Base-by-base conservation (phyloP, 2,329 filamentous ascomycete genomes). In the Claviceps pusilla region DNA sequence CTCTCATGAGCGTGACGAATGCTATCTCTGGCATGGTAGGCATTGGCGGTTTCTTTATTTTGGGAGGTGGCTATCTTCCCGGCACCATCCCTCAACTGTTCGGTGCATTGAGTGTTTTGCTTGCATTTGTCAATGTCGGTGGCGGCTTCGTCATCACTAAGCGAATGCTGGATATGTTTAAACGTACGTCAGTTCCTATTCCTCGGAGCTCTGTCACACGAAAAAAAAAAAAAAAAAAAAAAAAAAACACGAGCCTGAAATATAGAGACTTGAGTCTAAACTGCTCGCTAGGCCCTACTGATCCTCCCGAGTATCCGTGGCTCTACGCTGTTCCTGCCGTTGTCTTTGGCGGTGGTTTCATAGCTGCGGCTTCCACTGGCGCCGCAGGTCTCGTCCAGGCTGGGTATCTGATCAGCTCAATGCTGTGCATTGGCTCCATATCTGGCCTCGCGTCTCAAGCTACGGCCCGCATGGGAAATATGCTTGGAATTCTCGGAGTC, bases 21-120 rank as follows among this genome's bases (percentile, higher is more conserved):
- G 89, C 89, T 33, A 95, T 95, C 61, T 93, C 87, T 37, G 88
- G 85, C 68, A 88, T 95, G 85, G 89, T 95, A 35, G 89, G 89
- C 55, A 77, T 95, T 57, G 89, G 89, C 55, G 89, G 89, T 12
- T 76, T 95, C 59, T 95, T 94, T 71, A 83, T 95, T 54, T 84
- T 95, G 71, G 89, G 89, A 12, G 89, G 89, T 35, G 88, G 88
- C 29, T 85, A 83, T 63, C 59, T 88, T 0, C 87, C 87, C 0
- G 80, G 83, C 61, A 94, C 87, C 0, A 74, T 94, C 6, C 89
- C 89, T 0, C 88, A 95, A 65, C 69, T 72, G 2, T 80, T 95
- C 41, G 89, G 89, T 54, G 86, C 89, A 2, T 69, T 82, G 1
- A 94, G 88, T 1, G 89, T 95, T 1, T 73, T 93, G 5, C 72